A percentile compares a stretch with the other conserved stretches of the same genome.
These are phyloP conservation scores for Arthrocladium fulminans DNA, from an alignment of 2,329 filamentous ascomycete genomes.

Conservation along the genomic window DNA sequence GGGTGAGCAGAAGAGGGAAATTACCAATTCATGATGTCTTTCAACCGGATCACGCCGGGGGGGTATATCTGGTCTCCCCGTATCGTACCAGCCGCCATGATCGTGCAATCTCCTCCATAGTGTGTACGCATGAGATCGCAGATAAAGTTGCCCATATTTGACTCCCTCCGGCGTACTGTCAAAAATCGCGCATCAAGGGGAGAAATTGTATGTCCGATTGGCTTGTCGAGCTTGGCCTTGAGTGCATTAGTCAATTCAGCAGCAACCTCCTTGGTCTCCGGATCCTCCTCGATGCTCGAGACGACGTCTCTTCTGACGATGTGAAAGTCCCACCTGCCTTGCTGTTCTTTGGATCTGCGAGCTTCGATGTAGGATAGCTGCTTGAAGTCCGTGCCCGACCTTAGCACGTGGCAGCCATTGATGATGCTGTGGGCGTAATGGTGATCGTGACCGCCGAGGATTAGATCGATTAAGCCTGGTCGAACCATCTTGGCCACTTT, in stretches of 20 bases:
- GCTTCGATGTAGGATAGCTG: constrained; percentile 82
- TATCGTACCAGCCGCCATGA: constrained; percentile 81
- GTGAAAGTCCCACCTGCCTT: constrained; percentile 63
- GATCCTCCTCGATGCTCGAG: constrained; percentile 57
- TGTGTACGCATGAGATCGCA: constrained; percentile 84
- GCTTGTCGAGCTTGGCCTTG: constrained; percentile 68
- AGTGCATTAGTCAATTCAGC: constrained; percentile 62
- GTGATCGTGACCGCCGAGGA: constrained; percentile 84
- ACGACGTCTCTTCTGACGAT: constrained; percentile 68
- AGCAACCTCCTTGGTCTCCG: constrained; percentile 53
- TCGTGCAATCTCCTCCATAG: constrained; percentile 68
- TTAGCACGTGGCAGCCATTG: constrained; percentile 73
- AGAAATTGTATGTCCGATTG: constrained; percentile 71
- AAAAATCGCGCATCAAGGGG: constrained; percentile 80
- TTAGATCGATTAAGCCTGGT: constrained; percentile 68
- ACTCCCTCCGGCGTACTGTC: constrained; percentile 67
- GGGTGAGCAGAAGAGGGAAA: not conserved
- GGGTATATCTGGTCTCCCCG: constrained; percentile 83
- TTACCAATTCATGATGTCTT: constrained; percentile 69
- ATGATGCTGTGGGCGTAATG: constrained; percentile 71
- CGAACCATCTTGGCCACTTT: constrained; percentile 68
- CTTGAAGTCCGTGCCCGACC: constrained; percentile 86
- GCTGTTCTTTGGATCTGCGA: constrained; percentile 41
- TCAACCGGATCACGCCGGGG: constrained; percentile 65
- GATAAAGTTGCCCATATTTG: constrained; percentile 82